These are phyloP conservation scores for Zasmidium cellare DNA, from an alignment of 2,329 filamentous ascomycete species.

Conservation along the genomic window DNA sequence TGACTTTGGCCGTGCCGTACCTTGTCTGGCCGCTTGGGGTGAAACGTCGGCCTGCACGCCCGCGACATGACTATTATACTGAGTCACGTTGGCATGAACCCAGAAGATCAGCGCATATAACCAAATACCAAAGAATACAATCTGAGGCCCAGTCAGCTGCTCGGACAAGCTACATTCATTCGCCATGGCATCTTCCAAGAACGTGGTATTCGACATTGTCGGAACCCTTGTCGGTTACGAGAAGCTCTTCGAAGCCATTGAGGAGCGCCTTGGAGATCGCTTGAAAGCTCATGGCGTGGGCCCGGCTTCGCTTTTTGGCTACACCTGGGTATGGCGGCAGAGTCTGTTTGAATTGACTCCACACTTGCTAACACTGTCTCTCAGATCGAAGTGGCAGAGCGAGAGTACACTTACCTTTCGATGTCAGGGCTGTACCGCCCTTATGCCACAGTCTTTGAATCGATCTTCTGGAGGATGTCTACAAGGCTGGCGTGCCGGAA, in stretches of 20 bases:
- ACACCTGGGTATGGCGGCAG: conserved; percentile 37
- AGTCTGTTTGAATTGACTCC: too few species aligned
- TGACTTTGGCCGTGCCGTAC: neutral
- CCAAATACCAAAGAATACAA: too few species aligned
- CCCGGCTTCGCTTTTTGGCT: conserved; percentile 44
- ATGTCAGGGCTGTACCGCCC: conserved; percentile 45
- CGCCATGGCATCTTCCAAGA: conserved; percentile 17
- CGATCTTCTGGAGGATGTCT: conserved; percentile 53
- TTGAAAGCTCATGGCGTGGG: conserved; percentile 43
- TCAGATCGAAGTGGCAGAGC: conserved; percentile 45
- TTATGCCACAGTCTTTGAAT: conserved; percentile 44
- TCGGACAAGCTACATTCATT: too few species aligned
- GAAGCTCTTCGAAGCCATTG: conserved; percentile 44
- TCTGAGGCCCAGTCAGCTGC: too few species aligned
- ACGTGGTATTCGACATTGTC: conserved; percentile 45
- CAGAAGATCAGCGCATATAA: neutral
- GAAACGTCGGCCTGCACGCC: neutral
- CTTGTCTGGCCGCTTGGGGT: neutral
- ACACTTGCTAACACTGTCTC: too few species aligned
- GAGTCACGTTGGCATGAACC: neutral
- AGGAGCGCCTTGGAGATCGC: conserved; percentile 41
- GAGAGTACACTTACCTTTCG: conserved; percentile 52
- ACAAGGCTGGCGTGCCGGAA: conserved; percentile 45
- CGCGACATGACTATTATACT: neutral
- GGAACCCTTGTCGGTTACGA: conserved; percentile 51